phyloP scores from a whole-genome alignment of 2,329 filamentous ascomycete genomes.

The Xylaria sp. region DNA sequence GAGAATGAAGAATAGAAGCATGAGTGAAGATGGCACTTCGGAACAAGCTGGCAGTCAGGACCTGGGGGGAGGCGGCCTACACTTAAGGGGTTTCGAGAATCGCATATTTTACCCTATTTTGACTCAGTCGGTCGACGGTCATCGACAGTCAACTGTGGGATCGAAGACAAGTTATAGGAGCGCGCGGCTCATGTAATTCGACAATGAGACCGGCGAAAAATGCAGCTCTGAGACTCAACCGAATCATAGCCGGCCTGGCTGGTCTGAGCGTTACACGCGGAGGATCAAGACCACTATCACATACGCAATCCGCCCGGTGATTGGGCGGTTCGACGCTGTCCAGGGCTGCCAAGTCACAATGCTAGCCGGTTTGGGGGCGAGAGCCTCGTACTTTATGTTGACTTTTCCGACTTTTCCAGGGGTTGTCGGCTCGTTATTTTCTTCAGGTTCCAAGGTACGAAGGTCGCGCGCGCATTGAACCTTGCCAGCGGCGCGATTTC shows the following conservation, averaged over 20 bases:
- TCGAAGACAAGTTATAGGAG: conserved; percentile 1
- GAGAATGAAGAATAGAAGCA: conserved; percentile 4
- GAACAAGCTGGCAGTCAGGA: neutral
- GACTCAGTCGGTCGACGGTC: conserved; percentile 3
- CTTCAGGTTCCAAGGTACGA: too few species aligned
- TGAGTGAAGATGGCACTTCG: conserved; percentile 4
- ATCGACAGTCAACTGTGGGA: neutral
- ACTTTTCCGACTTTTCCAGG: too few species aligned
- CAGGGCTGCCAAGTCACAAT: neutral
- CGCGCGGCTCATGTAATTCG: neutral
- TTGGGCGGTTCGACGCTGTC: conserved; percentile 7
- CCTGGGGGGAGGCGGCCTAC: conserved; percentile 27
- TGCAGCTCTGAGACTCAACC: conserved; percentile 5
- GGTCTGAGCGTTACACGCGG: neutral
- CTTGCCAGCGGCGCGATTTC: conserved; percentile 4
- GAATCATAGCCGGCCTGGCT: neutral
- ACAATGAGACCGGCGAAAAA: conserved; percentile 13
- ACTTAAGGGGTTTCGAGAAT: conserved; percentile 33
- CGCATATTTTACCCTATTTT: conserved; percentile 29
- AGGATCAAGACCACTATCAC: neutral
- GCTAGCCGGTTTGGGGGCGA: neutral
- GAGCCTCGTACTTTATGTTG: conserved; percentile 13
- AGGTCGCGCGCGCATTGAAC: too few species aligned
- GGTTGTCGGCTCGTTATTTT: too few species aligned
- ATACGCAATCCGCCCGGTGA: conserved; percentile 2